Base-by-base conservation (phyloP, 108 stramenopile genomes). In the Cyclotella sp. region DNA sequence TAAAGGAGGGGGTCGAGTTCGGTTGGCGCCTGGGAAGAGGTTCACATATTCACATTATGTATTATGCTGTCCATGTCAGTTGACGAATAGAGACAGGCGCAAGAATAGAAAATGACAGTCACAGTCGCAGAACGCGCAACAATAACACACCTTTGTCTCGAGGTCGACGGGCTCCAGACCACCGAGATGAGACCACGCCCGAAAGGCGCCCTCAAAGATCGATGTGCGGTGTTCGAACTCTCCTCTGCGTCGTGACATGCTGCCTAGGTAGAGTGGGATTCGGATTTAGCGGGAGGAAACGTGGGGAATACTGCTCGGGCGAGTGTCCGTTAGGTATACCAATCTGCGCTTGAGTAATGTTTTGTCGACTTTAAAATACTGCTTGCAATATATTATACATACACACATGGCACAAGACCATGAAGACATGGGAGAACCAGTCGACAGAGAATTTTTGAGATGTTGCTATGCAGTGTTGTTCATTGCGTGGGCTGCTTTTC, bases 161-260 rank as follows among this genome's bases (percentile, higher is more conserved):
- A 95, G 66, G 55, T 90, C 87, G 67, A 77, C 69, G 0, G 92
- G 95, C n/a, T 92, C 89, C 43, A 95, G 69, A 21, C 95, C 95
- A 24, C 95, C 95, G 29, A 95, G 77, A 73, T 93, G 91, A 54
- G 91, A 92, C 95, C 95, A 95, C 11, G 95, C 95, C 41, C 95
- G 92, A 81, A 90, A 95, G 63, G 95, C 92, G n/a, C 95, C 95
- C 73, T 95, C 95, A 58, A 95, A 95, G 74, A 95, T 95, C 44
- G 90, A 91, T n/a, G 95, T 95, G 27, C 95, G 89, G 64, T 95
- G 95, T 68, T 95, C 95, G 72, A 95, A 95, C 73, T 95, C 95
- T 84, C 95, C 95, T 75, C 95, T 85, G 53, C 95, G 91, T 19
- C 95, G 81, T 29, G 92, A 93, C 95, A 95, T 95, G 75, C 34